Conservation (phyloP, 768 basidiomycete species). For the Boletus subcaerulescens region DNA sequence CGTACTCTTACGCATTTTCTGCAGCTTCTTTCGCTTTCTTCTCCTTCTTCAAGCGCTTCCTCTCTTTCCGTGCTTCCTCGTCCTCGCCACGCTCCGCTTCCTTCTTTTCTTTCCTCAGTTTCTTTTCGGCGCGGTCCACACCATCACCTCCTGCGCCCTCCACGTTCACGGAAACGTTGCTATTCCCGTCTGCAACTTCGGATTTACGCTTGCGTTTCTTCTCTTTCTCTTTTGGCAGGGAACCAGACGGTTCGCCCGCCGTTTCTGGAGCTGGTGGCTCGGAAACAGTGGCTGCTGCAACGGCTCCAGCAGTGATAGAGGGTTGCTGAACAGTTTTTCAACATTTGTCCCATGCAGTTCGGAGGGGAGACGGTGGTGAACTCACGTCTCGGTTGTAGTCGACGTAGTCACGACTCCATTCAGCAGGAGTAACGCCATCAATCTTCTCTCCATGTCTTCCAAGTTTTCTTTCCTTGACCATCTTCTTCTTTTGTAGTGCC, state of each 20-base stretch:
- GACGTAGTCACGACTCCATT: conserved; percentile 91
- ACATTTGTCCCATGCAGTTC: not conserved
- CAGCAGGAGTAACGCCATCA: conserved; percentile 80
- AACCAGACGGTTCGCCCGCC: conserved; percentile 31
- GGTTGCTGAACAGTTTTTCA: conserved; percentile 33
- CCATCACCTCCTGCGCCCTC: conserved; percentile 39
- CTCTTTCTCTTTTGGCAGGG: conserved; percentile 54
- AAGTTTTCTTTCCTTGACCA: conserved; percentile 97
- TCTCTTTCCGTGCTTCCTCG: conserved; percentile 59
- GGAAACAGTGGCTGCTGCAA: conserved; percentile 20
- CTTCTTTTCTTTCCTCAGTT: conserved; percentile 62
- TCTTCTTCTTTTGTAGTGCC: conserved; percentile 95
- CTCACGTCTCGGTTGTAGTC: conserved; percentile 79
- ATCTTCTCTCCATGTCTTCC: conserved; percentile 93
- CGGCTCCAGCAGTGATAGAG: conserved; percentile 33
- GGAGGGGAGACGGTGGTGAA: conserved; percentile 11
- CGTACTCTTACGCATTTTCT: conserved; percentile 19
- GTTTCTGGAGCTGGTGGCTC: conserved; percentile 30
- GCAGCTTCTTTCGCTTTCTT: conserved; percentile 53
- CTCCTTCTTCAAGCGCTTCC: conserved; percentile 67
- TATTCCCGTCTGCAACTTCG: conserved; percentile 44
- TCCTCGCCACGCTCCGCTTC: conserved; percentile 43
- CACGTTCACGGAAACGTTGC: conserved; percentile 41
- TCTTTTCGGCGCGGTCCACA: conserved; percentile 53
- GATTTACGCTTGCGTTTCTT: conserved; percentile 87